Conservation (phyloP, 163 green algal species). For the Chlamydomonas reinhardtii region DNA sequence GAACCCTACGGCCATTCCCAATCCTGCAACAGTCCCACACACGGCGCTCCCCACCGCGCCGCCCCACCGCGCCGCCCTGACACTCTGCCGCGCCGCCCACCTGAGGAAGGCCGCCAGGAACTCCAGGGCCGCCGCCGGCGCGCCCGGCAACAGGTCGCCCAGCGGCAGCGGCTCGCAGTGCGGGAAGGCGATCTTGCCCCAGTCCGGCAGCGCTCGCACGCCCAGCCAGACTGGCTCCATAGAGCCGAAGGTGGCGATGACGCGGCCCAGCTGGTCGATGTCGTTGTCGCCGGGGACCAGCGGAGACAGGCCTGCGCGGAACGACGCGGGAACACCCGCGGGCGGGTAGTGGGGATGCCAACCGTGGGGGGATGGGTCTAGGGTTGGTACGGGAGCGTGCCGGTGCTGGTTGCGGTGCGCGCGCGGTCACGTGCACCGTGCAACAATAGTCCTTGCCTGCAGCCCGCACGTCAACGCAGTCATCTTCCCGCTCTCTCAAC, state of each 20-base stretch:
- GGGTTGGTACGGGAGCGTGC: too few relatives aligned
- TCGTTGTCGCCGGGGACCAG: slow-evolving; percentile 65
- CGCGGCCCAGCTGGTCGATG: slow-evolving; percentile 66
- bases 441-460: too few relatives aligned
- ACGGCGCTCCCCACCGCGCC: neutral
- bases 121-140: neutral
- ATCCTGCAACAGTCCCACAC: too few relatives aligned
- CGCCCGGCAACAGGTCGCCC: slow-evolving; percentile 4
- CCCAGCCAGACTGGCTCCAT: slow-evolving; percentile 63
- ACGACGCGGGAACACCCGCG: too few relatives aligned
- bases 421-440: too few relatives aligned
- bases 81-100: neutral
- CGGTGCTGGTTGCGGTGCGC: too few relatives aligned
- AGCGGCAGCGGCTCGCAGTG: slow-evolving; percentile 19
- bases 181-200: slow-evolving; percentile 63
- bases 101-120: slow-evolving; percentile 38
- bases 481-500: too few relatives aligned
- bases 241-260: slow-evolving; percentile 56
- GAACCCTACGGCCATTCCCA: too few relatives aligned
- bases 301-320: slow-evolving; percentile 44
- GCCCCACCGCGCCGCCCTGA: neutral
- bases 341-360: too few relatives aligned
- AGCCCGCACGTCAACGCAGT: too few relatives aligned
- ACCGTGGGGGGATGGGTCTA: too few relatives aligned
- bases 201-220: slow-evolving; percentile 59